These are phyloP conservation scores for Neofusicoccum sp. DNA, from an alignment of 2,329 filamentous ascomycete genomes.

Conservation along the genomic window DNA sequence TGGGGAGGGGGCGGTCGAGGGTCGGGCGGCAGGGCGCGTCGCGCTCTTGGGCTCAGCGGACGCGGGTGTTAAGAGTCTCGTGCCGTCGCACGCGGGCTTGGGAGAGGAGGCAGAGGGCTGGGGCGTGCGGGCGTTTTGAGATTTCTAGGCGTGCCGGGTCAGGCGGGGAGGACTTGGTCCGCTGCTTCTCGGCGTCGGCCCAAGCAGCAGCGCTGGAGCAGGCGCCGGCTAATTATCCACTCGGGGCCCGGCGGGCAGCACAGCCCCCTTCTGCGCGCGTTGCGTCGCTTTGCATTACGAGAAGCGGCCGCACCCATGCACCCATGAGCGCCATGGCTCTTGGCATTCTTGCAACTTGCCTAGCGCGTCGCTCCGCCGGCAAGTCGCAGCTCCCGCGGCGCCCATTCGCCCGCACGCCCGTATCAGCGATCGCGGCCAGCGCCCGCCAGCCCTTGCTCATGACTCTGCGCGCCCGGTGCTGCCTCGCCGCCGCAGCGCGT, in stretches of 20 bases:
- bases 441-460: not conserved
- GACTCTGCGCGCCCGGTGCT: constrained; percentile 6
- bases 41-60: constrained; percentile 7
- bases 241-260: constrained; percentile 18
- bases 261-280: constrained; percentile 20
- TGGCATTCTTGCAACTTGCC: constrained; percentile 22
- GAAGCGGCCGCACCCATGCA: constrained; percentile 19
- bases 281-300: constrained; percentile 21
- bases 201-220: constrained; percentile 15
- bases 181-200: constrained; percentile 20
- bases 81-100: constrained; percentile 17
- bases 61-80: constrained; percentile 17
- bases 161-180: constrained; percentile 24
- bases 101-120: constrained; percentile 16
- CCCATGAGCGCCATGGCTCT: constrained; percentile 20
- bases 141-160: constrained; percentile 22
- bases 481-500: not conserved
- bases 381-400: not conserved
- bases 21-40: not conserved
- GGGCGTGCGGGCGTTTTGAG: constrained; percentile 22
- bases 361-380: constrained; percentile 19
- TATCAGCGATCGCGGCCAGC: not conserved
- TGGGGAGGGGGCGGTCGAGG: not conserved
- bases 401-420: constrained; percentile 6
- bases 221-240: constrained; percentile 21